Conservation (phyloP, 1,139 yeast species). For the Petasospora rhodanensis region DNA sequence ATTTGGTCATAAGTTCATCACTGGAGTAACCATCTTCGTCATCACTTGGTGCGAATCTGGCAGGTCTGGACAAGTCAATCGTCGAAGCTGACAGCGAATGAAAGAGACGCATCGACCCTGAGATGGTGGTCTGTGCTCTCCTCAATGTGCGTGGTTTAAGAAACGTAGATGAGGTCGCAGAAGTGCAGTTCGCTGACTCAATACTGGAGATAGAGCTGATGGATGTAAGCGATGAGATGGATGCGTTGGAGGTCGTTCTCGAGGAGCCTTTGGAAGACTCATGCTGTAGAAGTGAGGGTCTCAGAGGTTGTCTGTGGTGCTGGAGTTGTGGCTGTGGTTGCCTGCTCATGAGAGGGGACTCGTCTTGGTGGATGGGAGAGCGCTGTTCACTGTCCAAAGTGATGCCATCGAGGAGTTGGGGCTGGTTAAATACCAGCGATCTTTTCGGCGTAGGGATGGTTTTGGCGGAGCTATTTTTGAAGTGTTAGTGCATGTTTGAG, state of each 20-base stretch:
- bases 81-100: constrained; percentile 20
- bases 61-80: constrained; percentile 10
- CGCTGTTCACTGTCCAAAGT: constrained; percentile 4
- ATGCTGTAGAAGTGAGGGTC: constrained; percentile 7
- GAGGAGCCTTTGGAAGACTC: constrained; percentile 10
- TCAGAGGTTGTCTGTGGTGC: constrained; percentile 5
- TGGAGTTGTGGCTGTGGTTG: too few species aligned
- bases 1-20: constrained; percentile 10
- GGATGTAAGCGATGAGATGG: constrained; percentile 15
- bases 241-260: constrained; percentile 17
- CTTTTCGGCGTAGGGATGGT: constrained; percentile 17
- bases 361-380: constrained; percentile 3
- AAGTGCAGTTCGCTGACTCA: not conserved
- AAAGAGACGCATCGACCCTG: constrained; percentile 11
- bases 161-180: constrained; percentile 3
- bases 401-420: constrained; percentile 7
- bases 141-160: constrained; percentile 13
- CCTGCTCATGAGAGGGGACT: constrained; percentile 7
- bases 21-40: constrained; percentile 12
- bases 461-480: constrained; percentile 3
- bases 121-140: constrained; percentile 20
- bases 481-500: constrained; percentile 6
- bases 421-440: constrained; percentile 12
- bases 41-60: constrained; percentile 3
- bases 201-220: constrained; percentile 12